Base-by-base conservation (phyloP, 1,284 basidiomycete genomes). In the Xerocomus cyaneibrunnescens region DNA sequence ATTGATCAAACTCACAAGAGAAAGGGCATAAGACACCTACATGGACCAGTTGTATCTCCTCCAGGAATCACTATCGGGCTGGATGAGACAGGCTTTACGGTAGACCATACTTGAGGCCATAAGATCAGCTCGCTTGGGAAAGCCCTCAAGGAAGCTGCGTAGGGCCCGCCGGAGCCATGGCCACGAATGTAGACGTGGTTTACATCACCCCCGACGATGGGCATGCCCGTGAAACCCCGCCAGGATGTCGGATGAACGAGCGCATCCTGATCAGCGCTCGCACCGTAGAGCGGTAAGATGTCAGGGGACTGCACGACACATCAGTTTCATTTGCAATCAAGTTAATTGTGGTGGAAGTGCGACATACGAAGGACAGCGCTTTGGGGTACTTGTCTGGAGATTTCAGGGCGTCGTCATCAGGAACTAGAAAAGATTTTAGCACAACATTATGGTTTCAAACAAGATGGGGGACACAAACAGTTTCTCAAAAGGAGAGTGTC, bases 161-260 rank as follows among this genome's bases (percentile, higher is more conserved):
- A 23, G 3, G 43, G 48, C 7, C 49, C 50, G n/a, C 55, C 46
- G 0, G 43, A 45, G 25, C 55, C 55, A 32, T 48, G 16, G 17
- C 46, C 55, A 1, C 55, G 45, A 30, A 57, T 40, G 35, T 54
- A 46, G 35, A 57, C 36, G 7, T 54, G 41, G 51, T 57, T 57
- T 8, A 48, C 32, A 8, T 57, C 42, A 1, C 55, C 55, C 3
- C 50, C 55, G 7, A 57, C 32, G n/a, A 54, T 46, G 3, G 55
- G 55, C 49, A 55, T 57, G 7, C 46, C 50, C 1, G 46, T 27
- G 21, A 57, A 57, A 14, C 55, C 55, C 3, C 55, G 42, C 50
- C 45, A 57, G 19, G 46, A 37, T 2, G 55, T 34, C 5, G 30
- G 35, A n/a, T 46, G 7, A 8, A 45, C 22, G n/a, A 57, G 55